Percentiles rank a stretch among this genome's conserved stretches.
Evolutionary conservation across 495 filamentous ascomycete species (phyloP).

Genomic region (Barbatosphaeria neglecta): DNA sequence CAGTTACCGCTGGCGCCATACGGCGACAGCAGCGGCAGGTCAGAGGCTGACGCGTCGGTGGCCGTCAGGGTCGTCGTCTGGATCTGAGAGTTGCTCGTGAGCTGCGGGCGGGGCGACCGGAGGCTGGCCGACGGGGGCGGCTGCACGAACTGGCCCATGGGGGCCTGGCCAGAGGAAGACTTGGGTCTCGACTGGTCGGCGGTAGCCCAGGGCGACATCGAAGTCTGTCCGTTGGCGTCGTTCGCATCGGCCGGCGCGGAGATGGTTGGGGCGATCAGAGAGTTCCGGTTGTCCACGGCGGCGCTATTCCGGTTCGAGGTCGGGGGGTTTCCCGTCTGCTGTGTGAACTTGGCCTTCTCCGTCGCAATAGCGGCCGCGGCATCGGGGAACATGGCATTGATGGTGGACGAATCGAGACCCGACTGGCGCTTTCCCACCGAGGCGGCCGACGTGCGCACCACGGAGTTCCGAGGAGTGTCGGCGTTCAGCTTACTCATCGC

Average conservation of each 20-base stretch:
- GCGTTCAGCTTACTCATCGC: conserved; percentile 93
- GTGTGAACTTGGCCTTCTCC: conserved; percentile 93
- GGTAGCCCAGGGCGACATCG: conserved; percentile 68
- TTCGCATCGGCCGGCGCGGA: conserved; percentile 45
- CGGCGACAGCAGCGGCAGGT: conserved; percentile 79
- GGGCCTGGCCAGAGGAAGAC: conserved; percentile 72
- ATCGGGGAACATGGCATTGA: conserved; percentile 98
- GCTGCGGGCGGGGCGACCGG: conserved; percentile 66
- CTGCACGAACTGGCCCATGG: conserved; percentile 96
- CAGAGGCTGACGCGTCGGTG: conserved; percentile 50
- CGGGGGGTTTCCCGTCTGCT: conserved; percentile 81
- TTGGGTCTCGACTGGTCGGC: conserved; percentile 64
- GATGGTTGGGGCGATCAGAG: conserved; percentile 68
- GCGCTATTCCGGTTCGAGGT: conserved; percentile 89
- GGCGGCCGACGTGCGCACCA: conserved; percentile 55
- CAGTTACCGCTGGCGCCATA: conserved; percentile 85
- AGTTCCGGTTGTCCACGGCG: conserved; percentile 67
- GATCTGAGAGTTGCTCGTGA: conserved; percentile 54
- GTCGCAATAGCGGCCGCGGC: conserved; percentile 94
- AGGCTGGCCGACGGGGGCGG: conserved; percentile 66
- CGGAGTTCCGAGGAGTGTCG: conserved; percentile 74
- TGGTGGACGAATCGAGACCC: conserved; percentile 80
- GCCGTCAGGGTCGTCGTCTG: conserved; percentile 75
- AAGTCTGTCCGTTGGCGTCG: conserved; percentile 42
- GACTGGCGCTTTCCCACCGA: conserved; percentile 85